phyloP scores from a whole-genome alignment of 805 yeast genomes.

The Wickerhamiella slavikovae region DNA sequence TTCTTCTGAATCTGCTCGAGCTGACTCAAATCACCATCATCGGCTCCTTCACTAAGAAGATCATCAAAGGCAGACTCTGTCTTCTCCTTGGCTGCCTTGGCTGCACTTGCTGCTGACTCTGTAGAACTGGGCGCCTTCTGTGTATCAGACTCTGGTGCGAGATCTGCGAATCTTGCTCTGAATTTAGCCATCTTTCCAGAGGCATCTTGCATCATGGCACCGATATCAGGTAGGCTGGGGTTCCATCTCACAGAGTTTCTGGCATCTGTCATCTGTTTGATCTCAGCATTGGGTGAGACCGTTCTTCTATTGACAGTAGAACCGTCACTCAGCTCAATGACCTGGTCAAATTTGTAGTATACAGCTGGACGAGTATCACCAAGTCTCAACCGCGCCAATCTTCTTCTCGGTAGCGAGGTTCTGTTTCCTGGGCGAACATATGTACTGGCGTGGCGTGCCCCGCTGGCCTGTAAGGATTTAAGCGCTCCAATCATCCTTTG shows the following conservation, averaged over 20 bases:
- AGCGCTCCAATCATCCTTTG: too few species aligned
- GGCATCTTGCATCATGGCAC: conserved; percentile 58
- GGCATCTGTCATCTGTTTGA: conserved; percentile 73
- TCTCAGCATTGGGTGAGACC: conserved; percentile 72
- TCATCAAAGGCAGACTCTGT: conserved; percentile 10
- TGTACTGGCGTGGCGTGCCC: conserved; percentile 5
- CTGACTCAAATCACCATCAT: conserved; percentile 11
- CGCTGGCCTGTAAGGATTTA: background rate
- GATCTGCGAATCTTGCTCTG: conserved; percentile 16
- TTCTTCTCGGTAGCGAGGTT: conserved; percentile 9
- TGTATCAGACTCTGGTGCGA: conserved; percentile 1
- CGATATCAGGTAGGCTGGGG: conserved; percentile 59
- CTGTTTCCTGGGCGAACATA: conserved; percentile 14
- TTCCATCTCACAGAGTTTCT: conserved; percentile 80
- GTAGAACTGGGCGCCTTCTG: conserved; percentile 5
- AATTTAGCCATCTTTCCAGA: conserved; percentile 44
- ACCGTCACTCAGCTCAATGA: conserved; percentile 87
- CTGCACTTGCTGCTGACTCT: conserved; percentile 6
- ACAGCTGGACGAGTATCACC: conserved; percentile 92
- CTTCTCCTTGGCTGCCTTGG: background rate
- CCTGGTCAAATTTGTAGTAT: conserved; percentile 71
- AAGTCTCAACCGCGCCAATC: conserved; percentile 15
- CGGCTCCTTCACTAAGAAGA: conserved; percentile 11
- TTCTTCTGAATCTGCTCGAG: conserved; percentile 8
- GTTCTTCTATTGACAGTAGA: conserved; percentile 69